phyloP scores from a whole-genome alignment of 495 filamentous ascomycete species.

The Aspergillus ellipticus region DNA sequence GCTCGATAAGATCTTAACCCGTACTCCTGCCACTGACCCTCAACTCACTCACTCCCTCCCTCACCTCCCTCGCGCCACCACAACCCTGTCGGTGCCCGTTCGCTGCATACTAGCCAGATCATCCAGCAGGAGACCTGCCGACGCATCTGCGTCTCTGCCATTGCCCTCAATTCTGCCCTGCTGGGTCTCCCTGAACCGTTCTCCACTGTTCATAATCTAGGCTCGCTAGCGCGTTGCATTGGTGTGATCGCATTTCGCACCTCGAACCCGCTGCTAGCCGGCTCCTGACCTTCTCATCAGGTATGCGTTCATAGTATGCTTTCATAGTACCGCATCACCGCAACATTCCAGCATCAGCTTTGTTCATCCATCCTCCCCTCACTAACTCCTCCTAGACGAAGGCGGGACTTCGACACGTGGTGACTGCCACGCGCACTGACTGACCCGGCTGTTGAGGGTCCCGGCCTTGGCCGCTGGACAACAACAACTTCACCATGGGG shows the following conservation, averaged over 20 bases:
- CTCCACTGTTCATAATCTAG: constrained; percentile 12
- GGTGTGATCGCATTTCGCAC: constrained; percentile 3
- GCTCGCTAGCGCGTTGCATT: constrained; percentile 8
- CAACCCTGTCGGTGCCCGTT: not conserved
- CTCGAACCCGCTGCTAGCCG: constrained; percentile 10
- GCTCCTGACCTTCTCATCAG: constrained; percentile 3
- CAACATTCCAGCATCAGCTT: not conserved
- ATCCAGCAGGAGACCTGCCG: not conserved
- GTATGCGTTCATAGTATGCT: constrained; percentile 9
- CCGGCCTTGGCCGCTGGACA: constrained; percentile 16
- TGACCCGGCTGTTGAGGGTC: constrained; percentile 15
- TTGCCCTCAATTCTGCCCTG: not conserved
- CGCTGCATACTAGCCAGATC: not conserved
- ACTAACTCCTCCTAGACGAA: not conserved
- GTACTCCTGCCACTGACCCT: not conserved
- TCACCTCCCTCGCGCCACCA: not conserved
- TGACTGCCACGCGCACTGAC: not conserved
- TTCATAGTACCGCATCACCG: not conserved
- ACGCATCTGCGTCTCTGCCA: not conserved
- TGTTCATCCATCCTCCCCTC: too few species aligned
- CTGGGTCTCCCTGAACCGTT: constrained; percentile 3
- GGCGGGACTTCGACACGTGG: not conserved
- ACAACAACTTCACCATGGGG: constrained; percentile 29
- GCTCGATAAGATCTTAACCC: constrained; percentile 11
- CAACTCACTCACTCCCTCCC: too few species aligned